Conservation (phyloP, 495 filamentous ascomycete species). For the Neurospora sp. region DNA sequence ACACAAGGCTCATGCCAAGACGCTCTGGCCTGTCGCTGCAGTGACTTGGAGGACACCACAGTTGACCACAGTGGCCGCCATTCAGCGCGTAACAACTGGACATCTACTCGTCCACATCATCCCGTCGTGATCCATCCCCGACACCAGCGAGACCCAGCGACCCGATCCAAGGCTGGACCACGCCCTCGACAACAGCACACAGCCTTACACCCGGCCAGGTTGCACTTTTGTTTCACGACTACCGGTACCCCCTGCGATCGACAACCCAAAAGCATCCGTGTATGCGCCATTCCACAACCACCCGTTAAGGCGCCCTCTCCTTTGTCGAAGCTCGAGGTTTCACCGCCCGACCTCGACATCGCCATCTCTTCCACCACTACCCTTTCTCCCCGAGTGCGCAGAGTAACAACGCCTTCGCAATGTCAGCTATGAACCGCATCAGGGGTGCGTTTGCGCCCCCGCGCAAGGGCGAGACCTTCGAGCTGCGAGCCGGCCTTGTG, state of each 20-base stretch:
- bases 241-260: background rate
- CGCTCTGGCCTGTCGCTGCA: background rate
- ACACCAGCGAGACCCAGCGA: background rate
- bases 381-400: background rate
- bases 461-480: slow-evolving; percentile 95
- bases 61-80: background rate
- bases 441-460: slow-evolving; percentile 84
- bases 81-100: background rate
- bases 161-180: background rate
- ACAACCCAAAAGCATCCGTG: background rate
- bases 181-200: background rate
- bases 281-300: background rate
- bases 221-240: background rate
- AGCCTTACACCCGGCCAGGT: background rate
- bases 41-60: background rate
- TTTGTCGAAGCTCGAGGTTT: slow-evolving; percentile 2
- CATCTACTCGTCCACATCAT: background rate
- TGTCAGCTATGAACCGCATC: slow-evolving; percentile 93
- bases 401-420: slow-evolving; percentile 7
- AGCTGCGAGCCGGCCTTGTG: slow-evolving; percentile 91
- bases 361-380: background rate
- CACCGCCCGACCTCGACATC: slow-evolving; percentile 9
- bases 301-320: background rate
- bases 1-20: background rate
- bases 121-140: background rate